Base-by-base conservation (phyloP, 75 land plant species). In the Sequoiadendron giganteum region DNA sequence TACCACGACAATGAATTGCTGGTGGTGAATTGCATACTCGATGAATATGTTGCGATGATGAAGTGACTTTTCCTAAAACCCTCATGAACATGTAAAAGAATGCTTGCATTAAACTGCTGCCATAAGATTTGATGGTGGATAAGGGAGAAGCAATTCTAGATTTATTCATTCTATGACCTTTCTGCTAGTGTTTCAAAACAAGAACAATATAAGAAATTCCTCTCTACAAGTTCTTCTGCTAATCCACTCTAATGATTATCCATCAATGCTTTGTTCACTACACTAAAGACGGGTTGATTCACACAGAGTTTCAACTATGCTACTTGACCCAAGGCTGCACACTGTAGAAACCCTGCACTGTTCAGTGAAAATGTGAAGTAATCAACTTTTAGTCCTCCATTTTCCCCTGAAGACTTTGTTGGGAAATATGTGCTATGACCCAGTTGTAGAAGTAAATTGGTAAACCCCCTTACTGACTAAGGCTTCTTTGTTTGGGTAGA, bases 241-340 rank as follows among this genome's bases (percentile, higher is more conserved):
- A 97, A 88, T 90, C 96, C 99, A 76, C 91, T 87, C 79, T 97
- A 97, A 88, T 97, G 99, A 90, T 97, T 97, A 89, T 97, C 97
- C 99, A 97, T 97, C 92, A 97, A 90, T 86, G 93, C 93, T 88
- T 96, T 96, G 86, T 97, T 97, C 72, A 96, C 97, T 42, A 96
- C 99, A 11, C 96, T 97, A 87, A 97, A 91, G 28, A 97, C 88
- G 77, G 99, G 98, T 68, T 90, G 92, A n/a, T 92, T 87, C 72
- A 95, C 86, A 19, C 91, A 97, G 83, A 15, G 99, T 93, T 91
- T 97, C 98, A 88, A 97, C 96, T 52, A 97, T 97, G 92, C 99
- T 97, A 30, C 99, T 97, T 34, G 96, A 94, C 2, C 99, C 99
- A 97, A 94, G 85, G 91, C 88, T 87, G 99, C 94, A 32, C 95